Evolutionary conservation across 176 grass and related monocot species (phyloP).

Genomic region (Chloris gayana): DNA sequence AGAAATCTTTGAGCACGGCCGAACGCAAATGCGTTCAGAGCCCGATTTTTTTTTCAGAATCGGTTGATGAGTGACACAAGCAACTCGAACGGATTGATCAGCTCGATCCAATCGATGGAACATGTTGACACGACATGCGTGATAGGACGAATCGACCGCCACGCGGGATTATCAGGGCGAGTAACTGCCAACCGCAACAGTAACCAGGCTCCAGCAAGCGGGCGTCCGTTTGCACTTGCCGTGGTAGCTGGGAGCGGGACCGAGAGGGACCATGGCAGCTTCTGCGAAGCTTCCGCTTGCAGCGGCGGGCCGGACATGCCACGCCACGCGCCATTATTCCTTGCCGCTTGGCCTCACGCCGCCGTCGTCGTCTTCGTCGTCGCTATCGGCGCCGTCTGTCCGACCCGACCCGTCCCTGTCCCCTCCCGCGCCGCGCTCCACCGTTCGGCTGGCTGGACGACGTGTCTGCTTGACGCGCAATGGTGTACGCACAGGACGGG

Average conservation of each 20-base stretch:
- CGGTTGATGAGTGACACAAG: too few relatives aligned
- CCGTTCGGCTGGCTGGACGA: not conserved
- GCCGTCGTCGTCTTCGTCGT: not conserved
- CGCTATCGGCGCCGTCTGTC: not conserved
- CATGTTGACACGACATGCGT: not conserved
- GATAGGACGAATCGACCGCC: not conserved
- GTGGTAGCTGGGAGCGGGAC: not conserved
- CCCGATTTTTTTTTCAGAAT: not conserved
- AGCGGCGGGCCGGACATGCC: constrained; percentile 15
- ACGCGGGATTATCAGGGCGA: not conserved
- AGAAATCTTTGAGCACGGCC: not conserved
- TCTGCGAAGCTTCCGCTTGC: too few relatives aligned
- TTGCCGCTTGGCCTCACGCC: too few relatives aligned
- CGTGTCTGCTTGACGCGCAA: not conserved
- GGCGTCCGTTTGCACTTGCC: not conserved
- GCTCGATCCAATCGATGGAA: not conserved
- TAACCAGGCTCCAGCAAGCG: not conserved
- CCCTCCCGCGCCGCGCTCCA: not conserved
- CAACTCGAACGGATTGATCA: not conserved
- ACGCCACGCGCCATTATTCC: constrained; percentile 21
- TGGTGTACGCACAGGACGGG: not conserved
- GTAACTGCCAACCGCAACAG: not conserved
- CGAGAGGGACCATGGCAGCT: constrained; percentile 26
- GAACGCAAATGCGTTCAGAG: not conserved
- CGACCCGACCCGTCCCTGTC: not conserved